Conservation (phyloP, 345 rosid species). For the Gossypium turneri region DNA sequence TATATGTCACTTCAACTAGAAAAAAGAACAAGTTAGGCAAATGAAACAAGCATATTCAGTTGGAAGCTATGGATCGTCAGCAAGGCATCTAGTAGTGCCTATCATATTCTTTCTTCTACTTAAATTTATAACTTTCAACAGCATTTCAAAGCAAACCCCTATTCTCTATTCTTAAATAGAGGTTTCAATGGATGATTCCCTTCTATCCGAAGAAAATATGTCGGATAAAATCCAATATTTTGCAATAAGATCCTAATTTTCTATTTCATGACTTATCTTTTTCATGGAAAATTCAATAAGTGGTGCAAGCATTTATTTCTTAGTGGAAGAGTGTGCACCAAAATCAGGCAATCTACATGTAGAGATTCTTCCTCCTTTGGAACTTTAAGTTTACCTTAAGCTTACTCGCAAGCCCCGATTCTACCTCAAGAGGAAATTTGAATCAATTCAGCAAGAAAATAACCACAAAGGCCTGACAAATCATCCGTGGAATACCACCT, state of each 20-base stretch:
- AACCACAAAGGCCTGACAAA: background rate
- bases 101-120: constrained; percentile 23
- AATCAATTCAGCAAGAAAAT: background rate
- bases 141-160: constrained; percentile 13
- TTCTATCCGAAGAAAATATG: background rate
- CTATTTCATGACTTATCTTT: background rate
- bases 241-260: background rate
- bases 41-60: constrained; percentile 4
- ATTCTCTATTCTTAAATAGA: background rate
- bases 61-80: constrained; percentile 6
- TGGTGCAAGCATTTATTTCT: background rate
- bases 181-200: constrained; percentile 28
- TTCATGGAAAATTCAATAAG: background rate
- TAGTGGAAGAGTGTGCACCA: background rate
- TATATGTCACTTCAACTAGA: background rate
- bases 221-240: background rate
- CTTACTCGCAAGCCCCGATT: background rate
- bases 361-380: background rate
- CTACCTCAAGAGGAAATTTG: background rate
- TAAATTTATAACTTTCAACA: constrained; percentile 14
- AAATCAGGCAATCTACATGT: background rate
- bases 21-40: background rate
- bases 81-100: constrained; percentile 18
- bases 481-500: background rate
- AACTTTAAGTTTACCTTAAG: background rate